Evolutionary conservation across 164 flowering plant species (phyloP).

Genomic region (Magnolia sinica): DNA sequence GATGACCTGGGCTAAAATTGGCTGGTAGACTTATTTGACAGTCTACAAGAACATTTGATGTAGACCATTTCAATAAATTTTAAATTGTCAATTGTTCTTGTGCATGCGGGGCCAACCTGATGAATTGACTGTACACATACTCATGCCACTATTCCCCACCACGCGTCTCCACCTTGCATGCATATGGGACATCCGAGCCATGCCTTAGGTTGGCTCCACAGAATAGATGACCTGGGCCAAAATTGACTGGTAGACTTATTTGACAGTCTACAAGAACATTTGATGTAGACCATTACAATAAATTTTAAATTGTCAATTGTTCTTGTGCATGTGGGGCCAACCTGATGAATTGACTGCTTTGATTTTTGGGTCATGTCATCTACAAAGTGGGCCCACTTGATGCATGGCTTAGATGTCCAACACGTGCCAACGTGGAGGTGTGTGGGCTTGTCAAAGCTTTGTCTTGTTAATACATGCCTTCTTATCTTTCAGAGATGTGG

Average conservation of each 20-base stretch:
- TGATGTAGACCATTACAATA: no score
- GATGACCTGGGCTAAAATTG: background rate
- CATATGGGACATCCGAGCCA: background rate
- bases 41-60: no score
- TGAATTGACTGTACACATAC: background rate
- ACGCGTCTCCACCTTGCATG: no score
- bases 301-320: background rate
- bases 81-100: background rate
- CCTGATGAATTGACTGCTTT: background rate
- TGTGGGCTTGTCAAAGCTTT: background rate
- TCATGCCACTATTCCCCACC: background rate
- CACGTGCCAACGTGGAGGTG: background rate
- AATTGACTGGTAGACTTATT: no score
- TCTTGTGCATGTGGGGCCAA: background rate
- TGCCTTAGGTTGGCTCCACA: background rate
- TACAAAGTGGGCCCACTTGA: no score
- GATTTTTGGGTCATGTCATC: background rate
- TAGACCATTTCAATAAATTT: no score
- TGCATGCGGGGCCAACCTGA: background rate
- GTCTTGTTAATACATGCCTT: background rate
- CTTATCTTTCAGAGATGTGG: constrained; percentile 37
- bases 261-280: no score
- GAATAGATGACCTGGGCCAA: background rate
- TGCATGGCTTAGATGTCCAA: background rate
- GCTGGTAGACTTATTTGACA: no score